phyloP scores from a whole-genome alignment of 1,139 yeast species.

The Fermentozyma sake region DNA sequence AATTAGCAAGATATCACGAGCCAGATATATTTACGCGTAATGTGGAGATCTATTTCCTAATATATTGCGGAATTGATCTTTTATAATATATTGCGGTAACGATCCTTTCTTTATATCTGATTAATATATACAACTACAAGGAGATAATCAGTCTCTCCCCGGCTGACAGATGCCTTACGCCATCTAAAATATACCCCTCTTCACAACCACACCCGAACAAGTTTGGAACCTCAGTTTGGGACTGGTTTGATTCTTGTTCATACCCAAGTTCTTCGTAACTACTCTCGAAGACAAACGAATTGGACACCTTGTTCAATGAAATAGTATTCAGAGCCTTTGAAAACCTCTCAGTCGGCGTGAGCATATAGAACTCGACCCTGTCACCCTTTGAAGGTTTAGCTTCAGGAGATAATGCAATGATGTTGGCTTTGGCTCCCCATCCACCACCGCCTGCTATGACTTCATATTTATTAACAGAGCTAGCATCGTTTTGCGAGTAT shows the following conservation, averaged over 20 bases:
- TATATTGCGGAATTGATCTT: too few species aligned
- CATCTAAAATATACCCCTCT: constrained; percentile 37
- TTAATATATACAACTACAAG: too few species aligned
- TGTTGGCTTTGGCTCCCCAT: constrained; percentile 61
- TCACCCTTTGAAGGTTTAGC: constrained; percentile 45
- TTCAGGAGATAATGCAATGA: constrained; percentile 55
- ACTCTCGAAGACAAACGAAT: constrained; percentile 21
- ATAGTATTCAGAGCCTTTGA: constrained; percentile 3
- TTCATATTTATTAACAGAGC: constrained; percentile 26
- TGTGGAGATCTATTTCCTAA: too few species aligned
- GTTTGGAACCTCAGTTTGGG: constrained; percentile 14
- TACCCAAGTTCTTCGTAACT: constrained; percentile 28
- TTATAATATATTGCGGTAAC: too few species aligned
- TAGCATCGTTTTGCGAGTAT: constrained; percentile 13
- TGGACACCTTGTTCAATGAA: constrained; percentile 1
- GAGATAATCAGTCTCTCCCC: constrained; percentile 31
- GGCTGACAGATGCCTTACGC: constrained; percentile 35
- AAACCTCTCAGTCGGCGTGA: constrained; percentile 33
- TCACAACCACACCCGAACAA: constrained; percentile 48
- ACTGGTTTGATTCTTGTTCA: constrained; percentile 6
- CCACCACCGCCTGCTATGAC: constrained; percentile 66
- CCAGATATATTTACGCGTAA: too few species aligned
- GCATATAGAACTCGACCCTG: constrained; percentile 43
- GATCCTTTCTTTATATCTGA: too few species aligned
- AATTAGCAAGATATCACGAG: too few species aligned